These are phyloP conservation scores for Gomphus sp. DNA, from an alignment of 1,284 basidiomycete genomes.

Conservation along the genomic window DNA sequence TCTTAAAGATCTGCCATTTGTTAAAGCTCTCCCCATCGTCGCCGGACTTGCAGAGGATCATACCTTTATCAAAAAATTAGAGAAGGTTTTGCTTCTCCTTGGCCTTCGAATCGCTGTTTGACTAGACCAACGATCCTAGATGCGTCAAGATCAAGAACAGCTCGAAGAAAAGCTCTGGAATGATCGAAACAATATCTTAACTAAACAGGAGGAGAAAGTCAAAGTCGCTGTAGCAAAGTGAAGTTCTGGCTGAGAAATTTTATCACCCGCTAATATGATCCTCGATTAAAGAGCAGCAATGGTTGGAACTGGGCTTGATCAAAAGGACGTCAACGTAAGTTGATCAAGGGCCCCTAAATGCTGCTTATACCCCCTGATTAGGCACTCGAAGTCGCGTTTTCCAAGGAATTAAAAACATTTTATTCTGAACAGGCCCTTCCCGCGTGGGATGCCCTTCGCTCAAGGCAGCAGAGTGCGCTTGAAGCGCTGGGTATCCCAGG, in stretches of 20 bases:
- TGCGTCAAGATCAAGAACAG: constrained; percentile 57
- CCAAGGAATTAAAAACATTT: constrained; percentile 51
- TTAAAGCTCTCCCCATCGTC: constrained; percentile 51
- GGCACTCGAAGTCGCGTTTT: constrained; percentile 12
- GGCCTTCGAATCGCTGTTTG: neutral
- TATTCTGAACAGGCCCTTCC: constrained; percentile 53
- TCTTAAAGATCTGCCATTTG: constrained; percentile 43
- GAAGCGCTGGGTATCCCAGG: constrained; percentile 53
- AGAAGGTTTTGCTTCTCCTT: constrained; percentile 31
- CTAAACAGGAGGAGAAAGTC: constrained; percentile 60
- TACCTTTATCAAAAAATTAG: constrained; percentile 35
- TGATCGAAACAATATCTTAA: constrained; percentile 49
- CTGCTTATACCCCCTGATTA: neutral
- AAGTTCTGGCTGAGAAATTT: constrained; percentile 13
- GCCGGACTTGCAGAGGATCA: constrained; percentile 44
- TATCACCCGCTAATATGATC: neutral
- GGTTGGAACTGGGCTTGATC: constrained; percentile 52
- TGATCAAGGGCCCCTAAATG: constrained; percentile 30
- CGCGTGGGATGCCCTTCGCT: constrained; percentile 65
- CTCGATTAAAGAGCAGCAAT: constrained; percentile 41
- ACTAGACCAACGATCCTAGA: constrained; percentile 18
- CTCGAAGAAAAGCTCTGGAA: constrained; percentile 58
- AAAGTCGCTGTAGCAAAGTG: constrained; percentile 57
- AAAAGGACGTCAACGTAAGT: constrained; percentile 52
- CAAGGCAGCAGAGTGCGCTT: constrained; percentile 56